Evolutionary conservation across 2,329 filamentous ascomycete genomes (phyloP).

Genomic region (Pseudogymnoascus sp.): DNA sequence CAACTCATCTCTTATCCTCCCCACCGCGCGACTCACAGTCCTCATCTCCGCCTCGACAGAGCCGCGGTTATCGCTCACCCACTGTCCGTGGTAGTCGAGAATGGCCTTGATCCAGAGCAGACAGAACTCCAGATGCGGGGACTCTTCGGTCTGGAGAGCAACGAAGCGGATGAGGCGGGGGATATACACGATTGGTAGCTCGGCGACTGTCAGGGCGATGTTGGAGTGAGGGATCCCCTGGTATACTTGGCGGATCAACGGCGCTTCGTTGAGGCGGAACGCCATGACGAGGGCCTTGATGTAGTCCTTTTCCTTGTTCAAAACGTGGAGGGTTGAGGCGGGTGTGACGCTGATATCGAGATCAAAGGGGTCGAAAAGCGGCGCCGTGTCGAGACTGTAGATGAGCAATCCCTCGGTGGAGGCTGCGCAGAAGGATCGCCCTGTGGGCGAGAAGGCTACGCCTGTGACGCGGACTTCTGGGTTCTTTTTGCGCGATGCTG

Average conservation of each 20-base stretch:
- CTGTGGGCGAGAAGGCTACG: slow-evolving; percentile 81
- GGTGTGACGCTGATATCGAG: slow-evolving; percentile 91
- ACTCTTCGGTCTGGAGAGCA: slow-evolving; percentile 77
- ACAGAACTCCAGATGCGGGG: slow-evolving; percentile 90
- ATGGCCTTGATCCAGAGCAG: slow-evolving; percentile 82
- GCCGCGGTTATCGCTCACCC: slow-evolving; percentile 70
- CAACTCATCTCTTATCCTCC: slow-evolving; percentile 73
- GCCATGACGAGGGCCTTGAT: slow-evolving; percentile 94
- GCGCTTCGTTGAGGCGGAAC: slow-evolving; percentile 84
- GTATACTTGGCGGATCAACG: slow-evolving; percentile 76
- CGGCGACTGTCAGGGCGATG: slow-evolving; percentile 67
- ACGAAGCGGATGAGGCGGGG: slow-evolving; percentile 78
- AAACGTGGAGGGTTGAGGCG: slow-evolving; percentile 63
- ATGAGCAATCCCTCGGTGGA: slow-evolving; percentile 90
- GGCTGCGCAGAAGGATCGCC: slow-evolving; percentile 84
- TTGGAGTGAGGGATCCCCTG: slow-evolving; percentile 68
- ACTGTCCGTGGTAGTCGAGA: slow-evolving; percentile 74
- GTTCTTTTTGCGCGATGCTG: slow-evolving; percentile 63
- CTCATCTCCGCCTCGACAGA: slow-evolving; percentile 78
- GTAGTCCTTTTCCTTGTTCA: slow-evolving; percentile 64
- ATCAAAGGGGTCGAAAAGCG: slow-evolving; percentile 93
- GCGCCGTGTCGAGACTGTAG: slow-evolving; percentile 76
- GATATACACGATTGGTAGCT: slow-evolving; percentile 78
- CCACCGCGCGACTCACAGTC: slow-evolving; percentile 70
- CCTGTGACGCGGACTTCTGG: slow-evolving; percentile 79